These are phyloP conservation scores for Macrocybe gigantea DNA, from an alignment of 768 basidiomycete genomes.

Conservation along the genomic window DNA sequence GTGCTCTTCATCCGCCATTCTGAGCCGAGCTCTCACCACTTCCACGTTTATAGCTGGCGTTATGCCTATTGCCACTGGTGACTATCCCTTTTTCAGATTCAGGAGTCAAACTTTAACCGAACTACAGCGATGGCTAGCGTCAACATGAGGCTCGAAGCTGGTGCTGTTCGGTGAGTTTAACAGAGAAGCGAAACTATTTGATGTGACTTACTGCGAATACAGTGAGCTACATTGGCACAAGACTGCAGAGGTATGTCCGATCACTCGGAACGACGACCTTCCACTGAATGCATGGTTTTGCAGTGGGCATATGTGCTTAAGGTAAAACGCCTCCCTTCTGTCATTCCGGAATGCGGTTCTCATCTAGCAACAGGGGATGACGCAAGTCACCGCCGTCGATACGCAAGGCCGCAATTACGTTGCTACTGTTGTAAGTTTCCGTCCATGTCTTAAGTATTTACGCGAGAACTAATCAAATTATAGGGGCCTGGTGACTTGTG, in stretches of 20 bases:
- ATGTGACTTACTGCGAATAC: not conserved
- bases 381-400: constrained; percentile 44
- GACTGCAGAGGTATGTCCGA: constrained; percentile 31
- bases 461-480: not conserved
- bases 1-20: constrained; percentile 3
- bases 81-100: constrained; percentile 2
- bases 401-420: constrained; percentile 42
- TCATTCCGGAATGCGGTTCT: not conserved
- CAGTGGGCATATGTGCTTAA: constrained; percentile 51
- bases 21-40: not conserved
- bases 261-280: not conserved
- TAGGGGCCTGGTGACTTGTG: constrained; percentile 45
- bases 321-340: constrained; percentile 11
- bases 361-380: constrained; percentile 30
- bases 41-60: constrained; percentile 23
- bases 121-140: constrained; percentile 37
- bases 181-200: not conserved
- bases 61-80: constrained; percentile 47
- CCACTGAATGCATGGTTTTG: constrained; percentile 3
- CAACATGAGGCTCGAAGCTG: constrained; percentile 46
- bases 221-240: constrained; percentile 54
- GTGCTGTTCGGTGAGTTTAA: constrained; percentile 36
- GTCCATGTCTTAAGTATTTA: not conserved
- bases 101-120: constrained; percentile 2
- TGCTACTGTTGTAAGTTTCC: constrained; percentile 37